These are phyloP conservation scores for Stephania cephalantha DNA, from an alignment of 164 flowering plant species.

Conservation along the genomic window DNA sequence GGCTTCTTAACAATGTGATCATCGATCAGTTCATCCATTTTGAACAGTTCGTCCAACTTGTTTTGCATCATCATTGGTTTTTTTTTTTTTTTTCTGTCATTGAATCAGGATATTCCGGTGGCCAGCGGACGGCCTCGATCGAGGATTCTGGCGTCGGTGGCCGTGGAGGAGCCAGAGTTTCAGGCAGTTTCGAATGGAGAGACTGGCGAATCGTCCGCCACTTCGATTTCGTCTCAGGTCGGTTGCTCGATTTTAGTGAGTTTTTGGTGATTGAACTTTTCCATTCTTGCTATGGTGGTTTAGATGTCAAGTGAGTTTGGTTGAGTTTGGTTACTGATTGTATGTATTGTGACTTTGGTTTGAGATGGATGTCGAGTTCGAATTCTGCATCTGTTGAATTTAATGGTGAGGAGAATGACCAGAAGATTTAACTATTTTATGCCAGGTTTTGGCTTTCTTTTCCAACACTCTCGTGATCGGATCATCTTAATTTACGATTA, in stretches of 20 bases:
- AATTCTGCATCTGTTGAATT: too few relatives aligned
- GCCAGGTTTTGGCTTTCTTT: background rate
- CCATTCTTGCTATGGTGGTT: background rate
- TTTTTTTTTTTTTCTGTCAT: background rate
- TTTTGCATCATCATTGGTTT: background rate
- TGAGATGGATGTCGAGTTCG: too few relatives aligned
- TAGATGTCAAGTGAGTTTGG: background rate
- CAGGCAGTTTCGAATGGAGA: slow-evolving; percentile 43
- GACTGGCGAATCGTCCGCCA: slow-evolving; percentile 52
- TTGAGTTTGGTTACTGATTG: background rate
- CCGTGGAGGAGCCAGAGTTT: slow-evolving; percentile 13
- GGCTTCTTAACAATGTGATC: slow-evolving; percentile 49
- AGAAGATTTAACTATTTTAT: background rate
- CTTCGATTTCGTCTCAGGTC: slow-evolving; percentile 69
- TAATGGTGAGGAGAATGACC: background rate
- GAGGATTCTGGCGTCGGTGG: slow-evolving; percentile 28
- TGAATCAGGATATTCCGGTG: slow-evolving; percentile 20
- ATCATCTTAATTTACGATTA: too few relatives aligned
- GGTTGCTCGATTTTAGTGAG: slow-evolving; percentile 7
- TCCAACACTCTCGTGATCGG: too few relatives aligned
- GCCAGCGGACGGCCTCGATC: slow-evolving; percentile 16
- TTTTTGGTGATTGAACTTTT: background rate
- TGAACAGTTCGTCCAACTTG: background rate
- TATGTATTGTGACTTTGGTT: background rate
- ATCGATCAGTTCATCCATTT: background rate